Evolutionary conservation across 805 yeast species (phyloP).

Genomic region (Starmerella stigmatis): DNA sequence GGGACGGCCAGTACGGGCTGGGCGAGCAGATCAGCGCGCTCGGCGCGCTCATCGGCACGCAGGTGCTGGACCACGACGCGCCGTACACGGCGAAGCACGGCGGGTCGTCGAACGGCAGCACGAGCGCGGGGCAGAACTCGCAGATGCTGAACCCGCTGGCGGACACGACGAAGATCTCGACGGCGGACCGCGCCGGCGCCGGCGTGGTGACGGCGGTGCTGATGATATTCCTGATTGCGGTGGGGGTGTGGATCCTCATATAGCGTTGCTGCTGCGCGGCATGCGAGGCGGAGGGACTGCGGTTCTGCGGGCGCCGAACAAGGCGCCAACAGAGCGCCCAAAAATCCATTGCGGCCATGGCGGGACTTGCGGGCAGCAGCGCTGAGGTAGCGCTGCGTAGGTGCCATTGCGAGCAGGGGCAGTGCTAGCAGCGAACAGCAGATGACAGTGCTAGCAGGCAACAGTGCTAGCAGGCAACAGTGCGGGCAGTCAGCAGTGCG

Average conservation of each 20-base stretch:
- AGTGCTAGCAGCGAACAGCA: too few species aligned
- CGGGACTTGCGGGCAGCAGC: too few species aligned
- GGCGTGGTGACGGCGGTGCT: conserved; percentile 74
- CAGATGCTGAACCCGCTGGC: conserved; percentile 18
- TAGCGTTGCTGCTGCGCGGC: too few species aligned
- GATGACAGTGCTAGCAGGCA: too few species aligned
- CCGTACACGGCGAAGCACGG: conserved; percentile 59
- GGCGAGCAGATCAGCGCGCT: conserved; percentile 79
- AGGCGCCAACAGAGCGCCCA: not conserved
- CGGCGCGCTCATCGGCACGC: conserved; percentile 46
- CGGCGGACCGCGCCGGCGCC: conserved; percentile 78
- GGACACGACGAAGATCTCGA: conserved; percentile 35
- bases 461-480: too few species aligned
- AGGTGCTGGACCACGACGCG: conserved; percentile 34
- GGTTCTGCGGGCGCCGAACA: too few species aligned
- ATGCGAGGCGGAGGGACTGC: too few species aligned
- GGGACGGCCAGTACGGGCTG: conserved; percentile 63
- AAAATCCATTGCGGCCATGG: not conserved
- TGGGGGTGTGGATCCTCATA: conserved; percentile 64
- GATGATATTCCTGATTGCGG: conserved; percentile 48
- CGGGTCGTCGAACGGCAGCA: conserved; percentile 59
- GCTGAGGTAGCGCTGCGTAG: too few species aligned
- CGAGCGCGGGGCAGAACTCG: conserved; percentile 50
- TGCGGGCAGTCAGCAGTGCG: too few species aligned
- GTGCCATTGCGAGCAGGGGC: too few species aligned